A percentile compares a stretch with the other conserved stretches of the same genome.
phyloP scores from a whole-genome alignment of 208 protist genomes.

The Trypanosoma lewisi region DNA sequence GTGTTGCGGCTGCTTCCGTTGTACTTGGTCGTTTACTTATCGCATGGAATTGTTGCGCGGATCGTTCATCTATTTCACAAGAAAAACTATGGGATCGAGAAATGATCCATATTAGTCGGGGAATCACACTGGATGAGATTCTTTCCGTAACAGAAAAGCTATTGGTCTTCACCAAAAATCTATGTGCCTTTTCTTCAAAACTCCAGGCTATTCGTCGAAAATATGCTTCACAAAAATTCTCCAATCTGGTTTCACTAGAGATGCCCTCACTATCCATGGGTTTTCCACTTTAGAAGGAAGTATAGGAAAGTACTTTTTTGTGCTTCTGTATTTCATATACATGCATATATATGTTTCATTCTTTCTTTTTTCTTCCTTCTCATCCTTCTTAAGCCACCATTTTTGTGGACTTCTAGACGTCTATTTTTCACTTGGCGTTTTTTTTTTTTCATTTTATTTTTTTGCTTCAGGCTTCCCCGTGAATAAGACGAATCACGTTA shows the following conservation, averaged over 20 bases:
- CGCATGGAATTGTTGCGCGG: conserved; percentile 24
- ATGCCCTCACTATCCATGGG: conserved; percentile 33
- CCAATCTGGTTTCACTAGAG: conserved; percentile 45
- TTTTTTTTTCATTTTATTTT: too few relatives aligned
- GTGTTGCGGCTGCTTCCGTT: conserved; percentile 52
- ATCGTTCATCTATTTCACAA: conserved; percentile 15
- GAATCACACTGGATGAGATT: conserved; percentile 52
- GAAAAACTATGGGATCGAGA: conserved; percentile 45
- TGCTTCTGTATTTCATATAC: neutral
- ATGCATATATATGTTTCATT: conserved; percentile 3
- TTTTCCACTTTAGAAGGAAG: conserved; percentile 21
- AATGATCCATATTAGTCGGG: conserved; percentile 30
- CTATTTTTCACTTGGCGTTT: neutral
- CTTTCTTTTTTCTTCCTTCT: neutral
- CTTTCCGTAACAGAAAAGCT: conserved; percentile 39
- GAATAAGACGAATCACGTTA: too few relatives aligned
- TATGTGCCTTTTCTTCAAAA: conserved; percentile 50
- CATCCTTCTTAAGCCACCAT: neutral
- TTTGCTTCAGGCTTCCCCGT: too few relatives aligned
- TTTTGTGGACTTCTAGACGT: too few relatives aligned
- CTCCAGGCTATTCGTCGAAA: conserved; percentile 65
- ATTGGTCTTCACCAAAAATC: conserved; percentile 49
- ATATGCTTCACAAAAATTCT: conserved; percentile 48
- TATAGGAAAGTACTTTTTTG: neutral
- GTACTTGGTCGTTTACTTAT: conserved; percentile 55